Evolutionary conservation across 2,329 filamentous ascomycete species (phyloP).

Genomic region (Pestalotiopsis sp.): DNA sequence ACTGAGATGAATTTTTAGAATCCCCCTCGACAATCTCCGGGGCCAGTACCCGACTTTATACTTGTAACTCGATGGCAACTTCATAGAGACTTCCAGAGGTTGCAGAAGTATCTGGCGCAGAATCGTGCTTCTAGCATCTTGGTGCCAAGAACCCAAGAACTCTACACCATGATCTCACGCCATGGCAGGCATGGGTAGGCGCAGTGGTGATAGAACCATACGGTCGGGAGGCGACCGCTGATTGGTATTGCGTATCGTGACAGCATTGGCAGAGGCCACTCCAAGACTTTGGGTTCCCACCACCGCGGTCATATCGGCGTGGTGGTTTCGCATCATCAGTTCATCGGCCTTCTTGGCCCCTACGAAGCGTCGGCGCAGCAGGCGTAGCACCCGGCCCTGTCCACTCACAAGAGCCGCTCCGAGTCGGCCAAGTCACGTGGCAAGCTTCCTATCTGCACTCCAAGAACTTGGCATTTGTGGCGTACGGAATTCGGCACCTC

Average conservation of each 20-base stretch:
- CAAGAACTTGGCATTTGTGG: slow-evolving; percentile 1
- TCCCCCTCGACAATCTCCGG: not conserved
- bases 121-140: not conserved
- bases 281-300: slow-evolving; percentile 7
- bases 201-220: not conserved
- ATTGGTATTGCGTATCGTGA: slow-evolving; percentile 3
- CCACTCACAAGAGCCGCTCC: slow-evolving; percentile 6
- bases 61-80: not conserved
- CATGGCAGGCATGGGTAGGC: not conserved
- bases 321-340: slow-evolving; percentile 4
- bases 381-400: not conserved
- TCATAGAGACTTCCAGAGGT: not conserved
- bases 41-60: slow-evolving; percentile 8
- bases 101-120: not conserved
- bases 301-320: not conserved
- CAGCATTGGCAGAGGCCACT: slow-evolving; percentile 8
- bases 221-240: not conserved
- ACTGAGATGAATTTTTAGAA: not conserved
- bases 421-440: slow-evolving; percentile 5
- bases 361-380: not conserved
- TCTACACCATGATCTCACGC: slow-evolving; percentile 14
- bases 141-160: slow-evolving; percentile 13
- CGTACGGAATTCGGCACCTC: slow-evolving; percentile 2
- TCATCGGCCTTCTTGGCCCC: slow-evolving; percentile 8
- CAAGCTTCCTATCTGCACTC: not conserved